These are phyloP conservation scores for Cladosporium halotolerans DNA, from an alignment of 2,329 filamentous ascomycete genomes.

Conservation along the genomic window DNA sequence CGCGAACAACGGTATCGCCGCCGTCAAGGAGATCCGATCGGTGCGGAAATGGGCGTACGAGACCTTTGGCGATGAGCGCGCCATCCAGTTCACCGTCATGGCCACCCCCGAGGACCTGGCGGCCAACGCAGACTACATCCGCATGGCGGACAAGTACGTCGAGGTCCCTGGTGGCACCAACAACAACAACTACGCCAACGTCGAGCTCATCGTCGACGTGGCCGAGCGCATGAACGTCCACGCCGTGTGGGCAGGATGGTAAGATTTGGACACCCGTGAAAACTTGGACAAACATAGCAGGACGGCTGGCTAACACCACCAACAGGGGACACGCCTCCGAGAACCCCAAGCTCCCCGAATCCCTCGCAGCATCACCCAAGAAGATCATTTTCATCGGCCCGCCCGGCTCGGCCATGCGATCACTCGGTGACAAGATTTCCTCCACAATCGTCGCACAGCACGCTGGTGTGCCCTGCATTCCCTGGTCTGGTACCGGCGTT, in stretches of 20 bases:
- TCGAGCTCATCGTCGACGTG: conserved; percentile 97
- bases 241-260: conserved; percentile 98
- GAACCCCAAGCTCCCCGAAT: conserved; percentile 96
- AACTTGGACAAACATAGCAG: neutral
- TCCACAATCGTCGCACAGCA: conserved; percentile 99
- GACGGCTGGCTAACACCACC: conserved; percentile 19
- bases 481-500: conserved; percentile 97
- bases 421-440: conserved; percentile 98
- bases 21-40: conserved; percentile 98
- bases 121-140: conserved; percentile 98
- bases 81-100: conserved; percentile 99
- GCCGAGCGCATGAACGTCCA: conserved; percentile 98
- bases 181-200: conserved; percentile 99
- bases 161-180: conserved; percentile 98
- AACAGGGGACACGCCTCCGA: conserved; percentile 91
- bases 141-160: conserved; percentile 99
- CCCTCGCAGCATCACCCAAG: conserved; percentile 88
- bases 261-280: conserved; percentile 32
- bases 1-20: conserved; percentile 98
- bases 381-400: conserved; percentile 99
- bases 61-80: conserved; percentile 94
- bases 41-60: conserved; percentile 99
- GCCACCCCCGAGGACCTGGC: conserved; percentile 95
- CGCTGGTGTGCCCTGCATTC: conserved; percentile 91
- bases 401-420: conserved; percentile 96